Conservation (phyloP, 306 rosid species). For the Vachellia collinsii region DNA sequence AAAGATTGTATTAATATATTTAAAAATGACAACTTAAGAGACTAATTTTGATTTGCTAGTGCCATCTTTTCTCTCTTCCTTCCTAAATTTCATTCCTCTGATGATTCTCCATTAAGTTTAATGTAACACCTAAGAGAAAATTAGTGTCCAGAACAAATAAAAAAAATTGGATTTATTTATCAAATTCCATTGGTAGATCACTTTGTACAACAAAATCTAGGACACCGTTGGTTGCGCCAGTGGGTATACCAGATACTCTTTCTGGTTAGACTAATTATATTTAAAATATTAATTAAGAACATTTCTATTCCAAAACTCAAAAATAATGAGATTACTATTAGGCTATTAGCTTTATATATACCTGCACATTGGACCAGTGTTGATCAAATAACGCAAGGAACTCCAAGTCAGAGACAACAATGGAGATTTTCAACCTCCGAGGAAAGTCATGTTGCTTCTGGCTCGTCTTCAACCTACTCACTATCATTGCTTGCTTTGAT, state of each 20-base stretch:
- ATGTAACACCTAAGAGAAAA: constrained; percentile 2
- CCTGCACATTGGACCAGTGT: constrained; percentile 15
- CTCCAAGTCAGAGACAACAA: constrained; percentile 30
- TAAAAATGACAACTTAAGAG: background rate
- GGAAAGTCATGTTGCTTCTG: constrained; percentile 34
- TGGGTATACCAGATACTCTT: constrained; percentile 63
- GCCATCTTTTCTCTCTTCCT: background rate
- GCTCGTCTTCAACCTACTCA: constrained; percentile 43
- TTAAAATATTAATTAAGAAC: background rate
- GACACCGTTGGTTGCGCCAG: constrained; percentile 29
- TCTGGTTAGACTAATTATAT: constrained; percentile 47
- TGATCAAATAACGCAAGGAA: constrained; percentile 8
- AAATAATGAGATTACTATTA: background rate
- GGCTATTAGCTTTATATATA: constrained; percentile 40
- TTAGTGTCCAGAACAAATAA: background rate
- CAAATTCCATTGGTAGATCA: background rate
- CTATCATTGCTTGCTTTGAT: constrained; percentile 41
- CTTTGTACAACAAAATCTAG: constrained; percentile 26
- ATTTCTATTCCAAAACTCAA: background rate
- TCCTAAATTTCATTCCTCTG: constrained; percentile 7
- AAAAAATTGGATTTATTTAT: constrained; percentile 3
- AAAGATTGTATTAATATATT: no score
- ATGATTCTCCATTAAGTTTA: constrained; percentile 14
- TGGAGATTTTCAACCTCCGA: constrained; percentile 46
- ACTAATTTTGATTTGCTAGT: background rate